These are phyloP conservation scores for Moringa oleifera DNA, from an alignment of 345 rosid species.

Conservation along the genomic window DNA sequence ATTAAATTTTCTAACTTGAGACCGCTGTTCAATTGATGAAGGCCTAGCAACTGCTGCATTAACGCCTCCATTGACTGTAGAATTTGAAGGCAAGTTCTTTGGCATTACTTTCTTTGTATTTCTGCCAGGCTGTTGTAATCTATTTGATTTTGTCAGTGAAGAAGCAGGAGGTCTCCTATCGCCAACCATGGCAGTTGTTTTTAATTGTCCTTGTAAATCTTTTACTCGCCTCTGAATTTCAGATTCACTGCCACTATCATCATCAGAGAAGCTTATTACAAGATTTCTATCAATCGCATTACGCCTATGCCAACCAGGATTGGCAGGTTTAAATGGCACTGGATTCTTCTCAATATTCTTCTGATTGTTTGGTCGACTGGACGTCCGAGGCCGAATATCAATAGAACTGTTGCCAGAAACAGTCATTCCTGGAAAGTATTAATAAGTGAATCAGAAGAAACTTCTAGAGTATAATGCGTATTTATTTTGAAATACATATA, in stretches of 20 bases:
- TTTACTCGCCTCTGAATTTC: slow-evolving; percentile 34
- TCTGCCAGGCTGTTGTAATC: slow-evolving; percentile 26
- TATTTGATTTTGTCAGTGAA: slow-evolving; percentile 26
- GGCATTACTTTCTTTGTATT: slow-evolving; percentile 28
- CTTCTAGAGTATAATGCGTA: background rate
- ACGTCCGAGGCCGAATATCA: slow-evolving; percentile 19
- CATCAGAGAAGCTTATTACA: slow-evolving; percentile 86
- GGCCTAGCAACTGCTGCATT: slow-evolving; percentile 27
- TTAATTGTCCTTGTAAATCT: slow-evolving; percentile 27
- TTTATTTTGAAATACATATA: background rate
- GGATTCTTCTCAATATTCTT: slow-evolving; percentile 40
- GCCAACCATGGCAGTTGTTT: slow-evolving; percentile 19
- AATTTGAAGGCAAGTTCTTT: slow-evolving; percentile 39
- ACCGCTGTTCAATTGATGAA: slow-evolving; percentile 28
- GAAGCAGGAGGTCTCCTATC: slow-evolving; percentile 28
- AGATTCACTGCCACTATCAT: slow-evolving; percentile 78
- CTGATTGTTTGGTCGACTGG: slow-evolving; percentile 31
- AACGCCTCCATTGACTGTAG: slow-evolving; percentile 40
- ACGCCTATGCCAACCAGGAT: slow-evolving; percentile 35
- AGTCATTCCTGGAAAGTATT: slow-evolving; percentile 35
- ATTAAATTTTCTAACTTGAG: slow-evolving; percentile 32
- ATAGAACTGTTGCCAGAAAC: slow-evolving; percentile 24
- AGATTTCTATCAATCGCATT: slow-evolving; percentile 45
- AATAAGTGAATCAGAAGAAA: background rate
- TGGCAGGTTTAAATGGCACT: slow-evolving; percentile 28